Evolutionary conservation across 768 basidiomycete species (phyloP), one percentile per base, ranked within the genome.

Genomic region (Naganishia friedmannii): DNA sequence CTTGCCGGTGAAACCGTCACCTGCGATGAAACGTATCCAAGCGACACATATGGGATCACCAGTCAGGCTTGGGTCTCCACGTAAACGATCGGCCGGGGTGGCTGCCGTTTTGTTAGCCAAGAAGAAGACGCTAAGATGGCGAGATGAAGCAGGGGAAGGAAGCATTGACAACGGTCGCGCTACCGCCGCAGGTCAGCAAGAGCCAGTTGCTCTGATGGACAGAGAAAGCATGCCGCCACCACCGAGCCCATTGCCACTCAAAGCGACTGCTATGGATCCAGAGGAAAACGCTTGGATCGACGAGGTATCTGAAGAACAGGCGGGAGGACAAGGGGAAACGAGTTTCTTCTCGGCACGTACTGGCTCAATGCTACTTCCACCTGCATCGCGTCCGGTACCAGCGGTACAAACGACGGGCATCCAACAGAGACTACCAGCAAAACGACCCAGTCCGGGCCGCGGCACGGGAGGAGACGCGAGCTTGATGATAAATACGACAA

Each of bases 111-210:
- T 63, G 13, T 26, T 51, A 8, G 34, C 34, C 6, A 53, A 39
- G 66, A 69, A 67, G 58, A 77, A 73, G 66, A 65, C 45, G 46
- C 60, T 77, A 6, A 54, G 70, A 46, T 77, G 76, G 76, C 53
- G 67, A n/a, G 76, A 77, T 55, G 74, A 77, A 51, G 72, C 74
- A 13, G 74, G 74, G 21, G 73, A 73, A 70, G 76, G 76, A 0
- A 68, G 69, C 17, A 73, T 77, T n/a, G 73, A 73, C 42, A 74
- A 75, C 37, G 48, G 63, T 19, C 68, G 68, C 9, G 58, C 65
- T 12, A 70, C 71, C 45, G 71, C 71, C 45, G 63, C 70, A 45
- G 71, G 72, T 12, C 66, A 73, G 9, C 73, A 73, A 73, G 73
- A 75, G 66, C 67, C 68, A 60, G 72, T 71, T 66, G 56, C 74